Conservation (phyloP, 345 rosid genomes). For the Capsella bursapastoris region DNA sequence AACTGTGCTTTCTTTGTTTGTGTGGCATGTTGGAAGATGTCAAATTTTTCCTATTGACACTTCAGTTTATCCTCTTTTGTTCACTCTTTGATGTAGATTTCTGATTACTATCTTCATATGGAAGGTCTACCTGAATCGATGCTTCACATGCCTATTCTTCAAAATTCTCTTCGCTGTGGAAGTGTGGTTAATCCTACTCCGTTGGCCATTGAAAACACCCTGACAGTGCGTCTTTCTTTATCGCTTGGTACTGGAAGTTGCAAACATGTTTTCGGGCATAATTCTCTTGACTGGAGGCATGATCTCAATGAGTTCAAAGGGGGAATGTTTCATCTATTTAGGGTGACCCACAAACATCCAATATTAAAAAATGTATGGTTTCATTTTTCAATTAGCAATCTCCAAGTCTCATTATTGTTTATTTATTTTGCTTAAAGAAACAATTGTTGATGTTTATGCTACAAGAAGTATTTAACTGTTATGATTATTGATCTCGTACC, state of each 20-base stretch:
- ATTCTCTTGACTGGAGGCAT: conserved; percentile 45
- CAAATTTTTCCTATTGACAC: neutral
- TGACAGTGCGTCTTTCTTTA: conserved; percentile 52
- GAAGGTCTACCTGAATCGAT: conserved; percentile 60
- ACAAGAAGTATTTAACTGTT: conserved; percentile 4
- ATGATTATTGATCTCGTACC: conserved; percentile 48
- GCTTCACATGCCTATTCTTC: conserved; percentile 42
- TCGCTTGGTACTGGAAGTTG: conserved; percentile 45
- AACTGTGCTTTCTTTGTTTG: conserved; percentile 30
- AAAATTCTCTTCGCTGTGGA: conserved; percentile 52
- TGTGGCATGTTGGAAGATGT: conserved; percentile 24
- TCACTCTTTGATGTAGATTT: conserved; percentile 53
- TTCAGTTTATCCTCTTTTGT: conserved; percentile 26
- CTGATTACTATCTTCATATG: conserved; percentile 56
- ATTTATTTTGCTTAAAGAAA: neutral
- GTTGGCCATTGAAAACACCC: conserved; percentile 44
- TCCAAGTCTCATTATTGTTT: conserved; percentile 6
- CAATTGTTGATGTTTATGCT: conserved; percentile 9
- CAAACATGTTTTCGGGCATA: conserved; percentile 49
- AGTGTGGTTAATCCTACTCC: conserved; percentile 52
- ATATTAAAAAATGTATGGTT: conserved; percentile 52
- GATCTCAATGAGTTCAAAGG: conserved; percentile 49
- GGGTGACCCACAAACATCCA: conserved; percentile 71
- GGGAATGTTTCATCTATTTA: conserved; percentile 65
- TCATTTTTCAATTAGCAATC: conserved; percentile 15